Evolutionary conservation across 2,329 filamentous ascomycete genomes (phyloP).

Genomic region (Penicillium sp.): DNA sequence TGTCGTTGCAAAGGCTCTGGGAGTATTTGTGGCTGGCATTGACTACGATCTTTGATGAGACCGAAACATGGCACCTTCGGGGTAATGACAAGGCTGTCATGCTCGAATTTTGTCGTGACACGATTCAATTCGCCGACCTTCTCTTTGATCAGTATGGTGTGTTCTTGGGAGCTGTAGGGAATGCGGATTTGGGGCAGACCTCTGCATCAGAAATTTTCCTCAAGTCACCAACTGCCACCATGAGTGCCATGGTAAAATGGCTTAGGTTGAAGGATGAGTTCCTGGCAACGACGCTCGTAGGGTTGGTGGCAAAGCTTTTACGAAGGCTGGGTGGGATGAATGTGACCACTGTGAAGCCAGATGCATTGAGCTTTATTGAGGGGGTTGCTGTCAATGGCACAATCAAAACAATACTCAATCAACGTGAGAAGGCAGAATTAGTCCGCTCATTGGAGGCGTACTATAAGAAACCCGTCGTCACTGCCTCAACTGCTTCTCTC

Average conservation of each 20-base stretch:
- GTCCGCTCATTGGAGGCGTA: conserved; percentile 58
- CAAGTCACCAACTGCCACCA: conserved; percentile 61
- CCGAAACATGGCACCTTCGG: conserved; percentile 74
- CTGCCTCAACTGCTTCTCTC: conserved; percentile 39
- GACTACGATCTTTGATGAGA: conserved; percentile 75
- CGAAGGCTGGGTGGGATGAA: conserved; percentile 73
- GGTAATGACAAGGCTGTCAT: conserved; percentile 71
- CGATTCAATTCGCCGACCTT: conserved; percentile 87
- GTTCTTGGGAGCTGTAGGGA: conserved; percentile 67
- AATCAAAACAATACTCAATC: conserved; percentile 74
- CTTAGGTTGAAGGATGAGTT: conserved; percentile 84
- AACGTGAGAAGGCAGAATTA: conserved; percentile 81
- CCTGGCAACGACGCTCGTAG: conserved; percentile 76
- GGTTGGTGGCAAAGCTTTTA: conserved; percentile 79
- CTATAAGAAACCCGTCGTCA: conserved; percentile 45
- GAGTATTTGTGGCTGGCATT: conserved; percentile 76
- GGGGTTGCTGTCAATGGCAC: conserved; percentile 53
- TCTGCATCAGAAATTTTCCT: conserved; percentile 56
- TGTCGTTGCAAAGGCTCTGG: conserved; percentile 76
- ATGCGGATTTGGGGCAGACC: conserved; percentile 41
- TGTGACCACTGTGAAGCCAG: conserved; percentile 63
- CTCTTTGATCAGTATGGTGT: conserved; percentile 83
- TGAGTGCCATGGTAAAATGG: conserved; percentile 76
- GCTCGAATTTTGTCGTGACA: conserved; percentile 90
- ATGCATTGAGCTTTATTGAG: conserved; percentile 61